A percentile compares a stretch with the other conserved stretches of the same genome.
Evolutionary conservation across 2,329 filamentous ascomycete species (phyloP).

Genomic region (Neonectria sp.): DNA sequence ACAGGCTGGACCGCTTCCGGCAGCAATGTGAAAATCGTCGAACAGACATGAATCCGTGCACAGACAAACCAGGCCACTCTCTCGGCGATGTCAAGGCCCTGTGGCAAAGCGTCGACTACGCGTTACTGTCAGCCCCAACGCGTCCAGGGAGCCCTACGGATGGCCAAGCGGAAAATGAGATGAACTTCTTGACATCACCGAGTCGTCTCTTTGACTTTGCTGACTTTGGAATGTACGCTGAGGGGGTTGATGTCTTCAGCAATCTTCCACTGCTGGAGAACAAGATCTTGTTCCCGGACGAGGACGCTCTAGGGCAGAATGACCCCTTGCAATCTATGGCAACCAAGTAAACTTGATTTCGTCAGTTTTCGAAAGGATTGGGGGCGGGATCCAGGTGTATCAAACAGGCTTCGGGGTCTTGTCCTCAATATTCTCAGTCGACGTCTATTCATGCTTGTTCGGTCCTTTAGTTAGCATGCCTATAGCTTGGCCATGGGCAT

Average conservation of each 20-base stretch:
- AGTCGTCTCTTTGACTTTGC: conserved; percentile 11
- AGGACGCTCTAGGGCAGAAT: not conserved
- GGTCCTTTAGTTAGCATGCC: too few relatives aligned
- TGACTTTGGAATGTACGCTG: not conserved
- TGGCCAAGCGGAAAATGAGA: not conserved
- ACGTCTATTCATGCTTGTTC: too few relatives aligned
- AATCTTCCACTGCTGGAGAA: not conserved
- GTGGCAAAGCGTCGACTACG: conserved; percentile 15
- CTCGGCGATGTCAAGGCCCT: not conserved
- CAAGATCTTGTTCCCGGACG: not conserved
- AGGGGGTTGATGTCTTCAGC: not conserved
- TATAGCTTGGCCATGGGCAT: too few relatives aligned
- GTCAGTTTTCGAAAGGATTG: too few relatives aligned
- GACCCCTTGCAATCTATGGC: too few relatives aligned
- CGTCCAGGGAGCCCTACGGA: not conserved
- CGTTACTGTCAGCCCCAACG: conserved; percentile 1
- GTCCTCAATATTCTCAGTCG: too few relatives aligned
- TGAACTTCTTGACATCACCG: not conserved
- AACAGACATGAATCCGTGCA: conserved; percentile 1
- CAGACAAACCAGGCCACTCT: not conserved
- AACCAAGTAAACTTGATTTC: too few relatives aligned
- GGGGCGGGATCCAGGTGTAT: too few relatives aligned
- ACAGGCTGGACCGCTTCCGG: conserved; percentile 3
- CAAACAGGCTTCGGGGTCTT: too few relatives aligned
- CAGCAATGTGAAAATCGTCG: conserved; percentile 1